Conservation (phyloP, 306 rosid genomes). For the Medicago arabica region DNA sequence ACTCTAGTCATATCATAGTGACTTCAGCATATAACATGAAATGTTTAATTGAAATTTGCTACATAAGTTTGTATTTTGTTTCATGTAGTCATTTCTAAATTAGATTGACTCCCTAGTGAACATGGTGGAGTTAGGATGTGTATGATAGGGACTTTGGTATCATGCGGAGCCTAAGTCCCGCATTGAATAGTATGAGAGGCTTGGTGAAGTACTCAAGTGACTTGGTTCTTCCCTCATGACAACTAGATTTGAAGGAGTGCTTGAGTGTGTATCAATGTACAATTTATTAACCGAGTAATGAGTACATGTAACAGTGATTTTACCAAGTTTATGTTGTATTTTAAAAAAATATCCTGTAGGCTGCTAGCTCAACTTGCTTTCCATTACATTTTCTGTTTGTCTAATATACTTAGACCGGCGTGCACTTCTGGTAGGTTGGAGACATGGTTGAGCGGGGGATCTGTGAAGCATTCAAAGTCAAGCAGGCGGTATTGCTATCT, state of each 20-base stretch:
- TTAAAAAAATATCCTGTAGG: not conserved
- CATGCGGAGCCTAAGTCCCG: not conserved
- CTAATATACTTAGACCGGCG: constrained; percentile 26
- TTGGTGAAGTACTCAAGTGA: not conserved
- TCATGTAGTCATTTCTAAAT: not conserved
- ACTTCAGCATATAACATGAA: not conserved
- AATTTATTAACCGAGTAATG: not conserved
- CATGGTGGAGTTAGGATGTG: not conserved
- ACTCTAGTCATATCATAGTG: not conserved
- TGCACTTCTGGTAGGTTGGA: constrained; percentile 70
- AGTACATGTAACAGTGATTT: not conserved
- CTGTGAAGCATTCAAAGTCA: constrained; percentile 86
- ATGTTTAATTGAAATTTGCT: not conserved
- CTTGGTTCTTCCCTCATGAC: constrained; percentile 22
- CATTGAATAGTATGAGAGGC: not conserved
- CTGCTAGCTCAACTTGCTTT: not conserved
- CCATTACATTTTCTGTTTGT: constrained; percentile 21
- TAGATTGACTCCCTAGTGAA: constrained; percentile 2
- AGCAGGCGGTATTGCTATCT: constrained; percentile 92
- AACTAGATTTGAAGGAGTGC: not conserved
- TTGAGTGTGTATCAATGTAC: not conserved
- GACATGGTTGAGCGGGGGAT: constrained; percentile 88
- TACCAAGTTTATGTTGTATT: constrained; percentile 3
- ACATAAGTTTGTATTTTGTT: not conserved
- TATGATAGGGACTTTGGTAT: not conserved